Evolutionary conservation across 805 yeast genomes (phyloP), one percentile per base, ranked within the genome.

Genomic region (Wickerhamomyces xylosicus): DNA sequence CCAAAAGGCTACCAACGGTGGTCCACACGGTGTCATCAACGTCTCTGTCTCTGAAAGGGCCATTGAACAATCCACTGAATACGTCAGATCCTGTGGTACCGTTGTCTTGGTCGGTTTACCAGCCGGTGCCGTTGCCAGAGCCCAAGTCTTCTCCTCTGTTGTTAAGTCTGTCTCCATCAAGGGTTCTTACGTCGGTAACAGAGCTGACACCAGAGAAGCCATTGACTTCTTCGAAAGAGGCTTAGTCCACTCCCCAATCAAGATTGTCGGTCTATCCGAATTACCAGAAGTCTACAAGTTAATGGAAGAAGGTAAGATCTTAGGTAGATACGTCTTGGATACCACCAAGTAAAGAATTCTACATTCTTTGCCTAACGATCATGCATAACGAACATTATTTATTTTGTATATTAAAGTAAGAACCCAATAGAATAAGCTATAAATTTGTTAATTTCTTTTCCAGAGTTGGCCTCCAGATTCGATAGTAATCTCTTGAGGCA

Each of bases 241-340:
- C 38, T 60, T 74, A 52, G 76, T 79, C 49, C 64, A 68, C 47
- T 70, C 82, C 39, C 83, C 79, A 44, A 74, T 74, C 55, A 70
- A 73, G 62, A 47, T 74, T 44, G 72, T 72, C 36, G 78, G 78
- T 14, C 60, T 74, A 44, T 67, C 73, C 22, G 75, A 73, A 50
- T 59, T 74, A 49, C 71, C 76, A 45, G 52, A 52, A 34, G 71
- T 72, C 38, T 74, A 71, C 60, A 63, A 69, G 37, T 58, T 69
- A 59, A 74, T 74, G 80, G 74, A 67, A 49, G 56, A 66, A 44
- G 75, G n/a, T n/a, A n/a, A n/a, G n/a, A n/a, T n/a, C n/a, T n/a
- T n/a, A n/a, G n/a, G n/a, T n/a, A 75, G 95, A 66, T 78, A 79
- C 56, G 95, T 85, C 38, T 75, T 85, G 44, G 95, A 86, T 65